A percentile compares a stretch with the other conserved stretches of the same genome.
These are phyloP conservation scores for Kwoniella dejecticola DNA, from an alignment of 768 basidiomycete genomes.

Conservation along the genomic window DNA sequence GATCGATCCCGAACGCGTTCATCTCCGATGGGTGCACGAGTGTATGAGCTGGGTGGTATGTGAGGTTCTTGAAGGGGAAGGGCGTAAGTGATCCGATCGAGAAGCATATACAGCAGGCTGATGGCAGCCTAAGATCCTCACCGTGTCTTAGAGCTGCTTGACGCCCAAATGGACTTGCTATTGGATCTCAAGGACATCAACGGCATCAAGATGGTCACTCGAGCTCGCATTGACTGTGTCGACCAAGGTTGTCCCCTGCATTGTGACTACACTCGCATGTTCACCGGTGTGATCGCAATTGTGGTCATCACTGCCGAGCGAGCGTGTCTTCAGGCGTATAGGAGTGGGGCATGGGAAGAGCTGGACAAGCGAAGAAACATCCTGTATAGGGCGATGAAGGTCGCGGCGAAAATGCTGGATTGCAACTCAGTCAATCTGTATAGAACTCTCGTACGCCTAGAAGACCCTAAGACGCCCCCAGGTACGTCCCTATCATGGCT, in stretches of 20 bases:
- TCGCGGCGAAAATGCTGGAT: not conserved
- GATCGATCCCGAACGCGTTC: conserved; percentile 8
- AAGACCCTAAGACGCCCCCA: not conserved
- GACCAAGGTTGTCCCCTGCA: not conserved
- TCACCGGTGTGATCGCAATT: not conserved
- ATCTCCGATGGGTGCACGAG: conserved; percentile 8
- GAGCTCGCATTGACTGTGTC: not conserved
- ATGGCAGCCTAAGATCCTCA: not conserved
- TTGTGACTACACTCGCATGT: not conserved
- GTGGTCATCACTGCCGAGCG: not conserved
- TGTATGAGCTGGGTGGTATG: conserved; percentile 9
- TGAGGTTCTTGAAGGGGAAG: conserved; percentile 5
- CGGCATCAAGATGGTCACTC: not conserved
- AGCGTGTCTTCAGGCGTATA: conserved; percentile 1
- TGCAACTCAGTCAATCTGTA: conserved; percentile 1
- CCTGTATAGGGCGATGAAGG: not conserved
- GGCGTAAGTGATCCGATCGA: not conserved
- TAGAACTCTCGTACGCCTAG: not conserved
- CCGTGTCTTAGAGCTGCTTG: not conserved
- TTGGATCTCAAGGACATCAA: conserved; percentile 1
- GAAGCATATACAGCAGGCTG: not conserved
- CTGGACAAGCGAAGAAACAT: not conserved
- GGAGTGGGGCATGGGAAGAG: not conserved
- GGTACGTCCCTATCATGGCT: not conserved
- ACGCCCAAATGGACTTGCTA: not conserved